These are phyloP conservation scores for Tricholomella constricta DNA, from an alignment of 768 basidiomycete species.

Conservation along the genomic window DNA sequence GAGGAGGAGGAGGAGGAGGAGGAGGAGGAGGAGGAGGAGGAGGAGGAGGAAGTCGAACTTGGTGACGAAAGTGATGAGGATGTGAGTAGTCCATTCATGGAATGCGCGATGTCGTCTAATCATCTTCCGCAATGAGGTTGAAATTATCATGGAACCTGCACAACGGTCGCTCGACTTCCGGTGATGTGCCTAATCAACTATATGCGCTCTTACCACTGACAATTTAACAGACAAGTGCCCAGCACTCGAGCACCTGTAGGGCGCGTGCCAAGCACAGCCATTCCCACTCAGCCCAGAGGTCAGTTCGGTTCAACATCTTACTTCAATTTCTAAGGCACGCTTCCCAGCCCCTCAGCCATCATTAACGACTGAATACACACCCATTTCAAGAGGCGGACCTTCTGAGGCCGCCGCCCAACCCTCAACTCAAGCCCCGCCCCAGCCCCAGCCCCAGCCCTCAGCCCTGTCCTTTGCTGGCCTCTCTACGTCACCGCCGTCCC, in stretches of 20 bases:
- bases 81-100: constrained; percentile 21
- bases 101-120: constrained; percentile 2
- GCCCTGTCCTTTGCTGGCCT: constrained; percentile 20
- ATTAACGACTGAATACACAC: constrained; percentile 82
- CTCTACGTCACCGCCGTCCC: constrained; percentile 12
- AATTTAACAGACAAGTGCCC: constrained; percentile 35
- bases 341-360: constrained; percentile 50
- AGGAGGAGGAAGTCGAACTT: constrained; percentile 37
- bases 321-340: constrained; percentile 1
- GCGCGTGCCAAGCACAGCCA: constrained; percentile 32
- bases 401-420: constrained; percentile 18
- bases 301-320: not conserved
- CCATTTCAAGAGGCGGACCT: constrained; percentile 62
- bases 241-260: constrained; percentile 31
- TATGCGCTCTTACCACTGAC: not conserved
- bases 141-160: constrained; percentile 87
- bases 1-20: constrained; percentile 30
- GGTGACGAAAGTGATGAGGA: constrained; percentile 50
- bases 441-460: constrained; percentile 16
- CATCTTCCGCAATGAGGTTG: constrained; percentile 63
- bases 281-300: constrained; percentile 37
- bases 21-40: constrained; percentile 20
- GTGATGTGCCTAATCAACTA: constrained; percentile 34
- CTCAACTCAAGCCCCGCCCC: constrained; percentile 23
- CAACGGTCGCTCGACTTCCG: constrained; percentile 75